Base-by-base conservation (phyloP, 148 eudicot genomes). In the Cornus controversa region DNA sequence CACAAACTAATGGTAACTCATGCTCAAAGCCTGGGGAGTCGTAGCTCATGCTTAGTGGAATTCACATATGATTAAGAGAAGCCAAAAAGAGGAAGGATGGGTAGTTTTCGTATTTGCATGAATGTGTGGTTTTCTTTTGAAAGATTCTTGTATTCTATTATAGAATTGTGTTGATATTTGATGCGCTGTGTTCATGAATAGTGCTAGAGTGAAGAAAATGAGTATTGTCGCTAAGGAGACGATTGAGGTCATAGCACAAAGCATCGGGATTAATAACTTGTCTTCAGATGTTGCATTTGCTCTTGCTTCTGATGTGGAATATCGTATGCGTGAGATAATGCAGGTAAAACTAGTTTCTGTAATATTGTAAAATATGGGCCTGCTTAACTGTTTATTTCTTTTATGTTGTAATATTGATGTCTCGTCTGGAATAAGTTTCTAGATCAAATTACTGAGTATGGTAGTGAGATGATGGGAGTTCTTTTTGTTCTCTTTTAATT, bases 311-410 rank as follows among this genome's bases (percentile, higher is more conserved):
- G 95, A 91, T 82, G 95, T 91, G 68, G 95, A 91, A 77, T 89
- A 91, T 42, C 91, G 93, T 68, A 86, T 91, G 84, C 95, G 95
- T 71, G 95, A 91, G 79, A 86, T 91, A 66, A 91, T 91, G 90
- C 95, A 91, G 95, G 94, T 87, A 67, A 77, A 9, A 36, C 27
- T 40, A 57, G 64, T 40, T 40, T 6, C 7, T 40, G 45, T 1
- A 40, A 40, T 40, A 40, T 40, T 40, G 45, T 40, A 6, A 40
- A 40, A 40, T 40, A 40, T 29, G 15, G 67, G 67, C 37, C 11
- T 24, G 24, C 42, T 37, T 78, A 37, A n/a, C 16, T 37, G 20
- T 60, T 60, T 60, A 22, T 60, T 60, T n/a, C 23, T 60, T 60
- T 14, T 22, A 1, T 20, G 23, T 58, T 18, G 24, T 60, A n/a